Evolutionary conservation across 148 eudicot species (phyloP).

Genomic region (Arbutus unedo): DNA sequence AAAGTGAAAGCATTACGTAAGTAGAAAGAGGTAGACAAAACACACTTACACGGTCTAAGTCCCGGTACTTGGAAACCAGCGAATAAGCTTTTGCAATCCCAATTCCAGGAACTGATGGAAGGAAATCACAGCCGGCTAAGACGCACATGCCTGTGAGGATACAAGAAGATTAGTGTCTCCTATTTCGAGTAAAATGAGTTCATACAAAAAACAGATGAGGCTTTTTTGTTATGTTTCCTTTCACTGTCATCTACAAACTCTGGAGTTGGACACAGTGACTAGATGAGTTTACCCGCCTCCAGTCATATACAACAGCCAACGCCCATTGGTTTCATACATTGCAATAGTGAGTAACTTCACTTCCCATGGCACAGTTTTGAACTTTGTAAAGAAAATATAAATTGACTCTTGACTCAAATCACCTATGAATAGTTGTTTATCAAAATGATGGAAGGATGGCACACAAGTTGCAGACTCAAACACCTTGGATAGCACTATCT

Average conservation of each 20-base stretch:
- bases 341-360: neutral
- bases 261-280: neutral
- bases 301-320: neutral
- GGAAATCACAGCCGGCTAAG: slow-evolving; percentile 88
- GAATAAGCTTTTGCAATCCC: slow-evolving; percentile 70
- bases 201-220: neutral
- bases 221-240: neutral
- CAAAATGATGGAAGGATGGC: slow-evolving; percentile 65
- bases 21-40: neutral
- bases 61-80: slow-evolving; percentile 68
- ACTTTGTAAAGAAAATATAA: neutral
- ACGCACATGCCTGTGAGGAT: slow-evolving; percentile 71
- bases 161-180: neutral
- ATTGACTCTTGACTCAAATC: neutral
- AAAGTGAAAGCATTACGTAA: neutral
- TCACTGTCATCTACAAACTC: neutral
- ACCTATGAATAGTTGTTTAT: slow-evolving; percentile 59
- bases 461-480: slow-evolving; percentile 35
- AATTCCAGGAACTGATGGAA: slow-evolving; percentile 82
- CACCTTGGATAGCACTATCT: slow-evolving; percentile 56
- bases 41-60: slow-evolving; percentile 66
- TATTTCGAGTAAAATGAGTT: neutral
- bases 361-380: neutral
- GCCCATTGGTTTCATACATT: neutral
- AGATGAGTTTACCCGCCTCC: neutral